A percentile compares a stretch with the other conserved stretches of the same genome.
Conservation (phyloP, 257 asterid genomes). For the Solanum neorickii region DNA sequence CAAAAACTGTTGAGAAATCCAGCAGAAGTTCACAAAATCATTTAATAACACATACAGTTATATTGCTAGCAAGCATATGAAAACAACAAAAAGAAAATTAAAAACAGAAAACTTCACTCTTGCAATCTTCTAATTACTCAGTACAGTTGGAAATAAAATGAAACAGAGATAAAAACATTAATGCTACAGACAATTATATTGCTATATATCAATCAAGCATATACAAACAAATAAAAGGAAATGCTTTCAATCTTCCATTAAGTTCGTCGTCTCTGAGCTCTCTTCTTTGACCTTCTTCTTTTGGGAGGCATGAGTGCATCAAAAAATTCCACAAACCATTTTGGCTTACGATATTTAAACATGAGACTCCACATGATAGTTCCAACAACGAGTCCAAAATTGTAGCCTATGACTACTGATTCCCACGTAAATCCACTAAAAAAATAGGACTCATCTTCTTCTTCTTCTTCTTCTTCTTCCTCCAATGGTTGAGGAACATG, state of each 20-base stretch:
- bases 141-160: no score
- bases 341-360: not conserved
- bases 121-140: not conserved
- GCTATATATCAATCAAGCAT: no score
- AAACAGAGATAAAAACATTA: no score
- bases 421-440: not conserved
- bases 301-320: not conserved
- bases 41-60: not conserved
- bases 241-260: not conserved
- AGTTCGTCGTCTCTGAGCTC: not conserved
- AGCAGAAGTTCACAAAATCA: no score
- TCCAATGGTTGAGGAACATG: no score
- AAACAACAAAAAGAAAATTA: not conserved
- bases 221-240: no score
- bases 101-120: no score
- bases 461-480: no score
- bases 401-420: not conserved
- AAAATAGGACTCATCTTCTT: rapidly evolving
- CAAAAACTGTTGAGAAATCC: no score
- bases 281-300: no score
- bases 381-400: not conserved
- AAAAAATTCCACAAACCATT: not conserved
- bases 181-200: no score
- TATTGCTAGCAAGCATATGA: not conserved
- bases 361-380: not conserved